Conservation (phyloP, 805 yeast species). For the Kazachstania taianensis region DNA sequence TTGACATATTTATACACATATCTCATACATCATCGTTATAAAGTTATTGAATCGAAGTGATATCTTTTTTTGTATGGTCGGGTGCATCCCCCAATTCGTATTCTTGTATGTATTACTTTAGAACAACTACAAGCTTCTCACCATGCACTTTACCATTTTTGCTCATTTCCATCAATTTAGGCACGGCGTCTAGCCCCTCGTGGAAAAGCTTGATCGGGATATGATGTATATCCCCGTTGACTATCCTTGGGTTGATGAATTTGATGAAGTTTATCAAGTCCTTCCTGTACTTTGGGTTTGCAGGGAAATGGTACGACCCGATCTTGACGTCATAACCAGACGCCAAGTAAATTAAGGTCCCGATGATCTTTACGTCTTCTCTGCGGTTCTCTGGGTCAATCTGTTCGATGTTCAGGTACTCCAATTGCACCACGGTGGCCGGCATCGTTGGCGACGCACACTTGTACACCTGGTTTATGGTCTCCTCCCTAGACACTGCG, state of each 20-base stretch:
- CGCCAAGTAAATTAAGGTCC: constrained; percentile 32
- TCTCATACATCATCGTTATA: no score
- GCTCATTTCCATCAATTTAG: constrained; percentile 17
- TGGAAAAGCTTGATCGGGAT: constrained; percentile 25
- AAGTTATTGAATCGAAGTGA: no score
- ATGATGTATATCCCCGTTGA: constrained; percentile 23
- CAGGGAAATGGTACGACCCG: constrained; percentile 18
- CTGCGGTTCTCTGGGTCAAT: constrained; percentile 24
- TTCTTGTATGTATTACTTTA: constrained; percentile 2
- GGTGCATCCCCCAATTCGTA: no score
- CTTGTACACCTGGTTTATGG: constrained; percentile 28
- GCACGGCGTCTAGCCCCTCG: constrained; percentile 25
- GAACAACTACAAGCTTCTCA: constrained; percentile 20
- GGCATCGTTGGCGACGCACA: constrained; percentile 27
- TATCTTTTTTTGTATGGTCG: no score
- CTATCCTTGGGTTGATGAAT: constrained; percentile 16
- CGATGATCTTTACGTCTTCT: constrained; percentile 26
- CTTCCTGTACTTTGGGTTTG: constrained; percentile 16
- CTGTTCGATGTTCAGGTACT: constrained; percentile 16
- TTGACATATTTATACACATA: no score
- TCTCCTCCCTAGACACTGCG: constrained; percentile 24
- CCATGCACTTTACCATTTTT: constrained; percentile 23
- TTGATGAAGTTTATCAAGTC: constrained; percentile 23
- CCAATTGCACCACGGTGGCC: constrained; percentile 31
- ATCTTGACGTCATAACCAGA: constrained; percentile 29